Percentiles rank a stretch among this genome's conserved stretches.
Evolutionary conservation across 495 filamentous ascomycete species (phyloP).

Genomic region (Tetracladium setigerum): DNA sequence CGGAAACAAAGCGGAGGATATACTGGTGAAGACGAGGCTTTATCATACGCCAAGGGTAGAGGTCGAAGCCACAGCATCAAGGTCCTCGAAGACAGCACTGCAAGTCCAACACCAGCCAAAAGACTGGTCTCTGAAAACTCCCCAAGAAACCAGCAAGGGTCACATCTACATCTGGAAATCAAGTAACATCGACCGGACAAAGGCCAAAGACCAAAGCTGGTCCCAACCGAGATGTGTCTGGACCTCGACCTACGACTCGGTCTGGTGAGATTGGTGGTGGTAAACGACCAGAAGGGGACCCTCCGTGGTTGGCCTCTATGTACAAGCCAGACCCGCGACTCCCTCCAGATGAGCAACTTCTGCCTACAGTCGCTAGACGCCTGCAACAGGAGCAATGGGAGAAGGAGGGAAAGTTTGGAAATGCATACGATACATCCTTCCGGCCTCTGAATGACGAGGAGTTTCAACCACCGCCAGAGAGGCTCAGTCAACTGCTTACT

Average conservation of each 20-base stretch:
- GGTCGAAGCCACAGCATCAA: slow-evolving; percentile 63
- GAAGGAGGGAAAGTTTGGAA: slow-evolving; percentile 76
- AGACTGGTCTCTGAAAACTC: slow-evolving; percentile 32
- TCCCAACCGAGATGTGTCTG: slow-evolving; percentile 24
- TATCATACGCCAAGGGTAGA: slow-evolving; percentile 50
- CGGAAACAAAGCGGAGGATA: slow-evolving; percentile 54
- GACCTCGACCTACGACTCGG: slow-evolving; percentile 38
- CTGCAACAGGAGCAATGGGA: slow-evolving; percentile 95
- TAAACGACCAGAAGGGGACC: slow-evolving; percentile 85
- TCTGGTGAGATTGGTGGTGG: slow-evolving; percentile 34
- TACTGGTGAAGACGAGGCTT: slow-evolving; percentile 50
- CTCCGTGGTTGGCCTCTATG: slow-evolving; percentile 90
- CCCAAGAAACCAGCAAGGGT: slow-evolving; percentile 30
- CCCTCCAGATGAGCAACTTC: slow-evolving; percentile 89
- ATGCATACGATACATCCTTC: slow-evolving; percentile 76
- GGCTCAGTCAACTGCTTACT: not conserved
- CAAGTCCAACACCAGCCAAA: slow-evolving; percentile 36
- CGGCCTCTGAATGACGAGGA: slow-evolving; percentile 58
- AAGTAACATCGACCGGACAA: slow-evolving; percentile 34
- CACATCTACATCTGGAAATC: slow-evolving; percentile 22
- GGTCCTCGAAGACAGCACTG: slow-evolving; percentile 42
- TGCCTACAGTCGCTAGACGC: slow-evolving; percentile 87
- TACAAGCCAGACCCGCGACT: slow-evolving; percentile 94
- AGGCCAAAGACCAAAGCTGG: slow-evolving; percentile 58
- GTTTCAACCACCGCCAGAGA: slow-evolving; percentile 11